These are phyloP conservation scores for Dillenia suffruticosa DNA, from an alignment of 164 flowering plant genomes.

Conservation along the genomic window DNA sequence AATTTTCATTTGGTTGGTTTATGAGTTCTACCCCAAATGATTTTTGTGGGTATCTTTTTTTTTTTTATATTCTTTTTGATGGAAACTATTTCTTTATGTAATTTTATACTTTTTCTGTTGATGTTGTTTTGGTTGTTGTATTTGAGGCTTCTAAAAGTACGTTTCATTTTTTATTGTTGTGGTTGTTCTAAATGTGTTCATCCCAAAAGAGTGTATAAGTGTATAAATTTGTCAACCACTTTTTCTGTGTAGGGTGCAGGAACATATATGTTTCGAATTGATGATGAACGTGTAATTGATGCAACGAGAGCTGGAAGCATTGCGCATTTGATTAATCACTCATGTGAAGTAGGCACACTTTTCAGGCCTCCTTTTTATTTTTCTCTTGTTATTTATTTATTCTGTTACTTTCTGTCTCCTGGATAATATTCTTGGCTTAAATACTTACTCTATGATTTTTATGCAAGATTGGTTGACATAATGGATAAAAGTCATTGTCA, in stretches of 20 bases:
- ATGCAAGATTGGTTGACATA: too few species aligned
- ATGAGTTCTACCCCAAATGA: too few species aligned
- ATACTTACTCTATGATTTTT: too few species aligned
- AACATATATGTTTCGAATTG: slow-evolving; percentile 93
- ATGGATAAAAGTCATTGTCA: too few species aligned
- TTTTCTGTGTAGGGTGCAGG: slow-evolving; percentile 87
- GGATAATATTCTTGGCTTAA: too few species aligned
- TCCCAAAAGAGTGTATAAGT: background rate
- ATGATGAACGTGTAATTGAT: slow-evolving; percentile 95
- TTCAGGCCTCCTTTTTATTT: background rate
- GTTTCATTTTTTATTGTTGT: slow-evolving; percentile 1
- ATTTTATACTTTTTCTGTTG: too few species aligned
- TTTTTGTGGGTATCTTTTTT: too few species aligned
- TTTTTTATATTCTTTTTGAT: too few species aligned
- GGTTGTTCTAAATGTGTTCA: background rate
- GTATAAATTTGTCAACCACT: background rate
- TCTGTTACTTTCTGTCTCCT: background rate
- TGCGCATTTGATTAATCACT: slow-evolving; percentile 95
- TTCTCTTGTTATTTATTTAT: background rate
- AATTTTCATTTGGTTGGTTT: too few species aligned
- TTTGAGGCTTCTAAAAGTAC: too few species aligned
- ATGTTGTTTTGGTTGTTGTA: too few species aligned
- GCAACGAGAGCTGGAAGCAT: slow-evolving; percentile 98
- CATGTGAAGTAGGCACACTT: slow-evolving; percentile 70
- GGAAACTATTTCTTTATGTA: too few species aligned